These are phyloP conservation scores for Conringia planisiliqua DNA, from an alignment of 345 rosid species.

Conservation along the genomic window DNA sequence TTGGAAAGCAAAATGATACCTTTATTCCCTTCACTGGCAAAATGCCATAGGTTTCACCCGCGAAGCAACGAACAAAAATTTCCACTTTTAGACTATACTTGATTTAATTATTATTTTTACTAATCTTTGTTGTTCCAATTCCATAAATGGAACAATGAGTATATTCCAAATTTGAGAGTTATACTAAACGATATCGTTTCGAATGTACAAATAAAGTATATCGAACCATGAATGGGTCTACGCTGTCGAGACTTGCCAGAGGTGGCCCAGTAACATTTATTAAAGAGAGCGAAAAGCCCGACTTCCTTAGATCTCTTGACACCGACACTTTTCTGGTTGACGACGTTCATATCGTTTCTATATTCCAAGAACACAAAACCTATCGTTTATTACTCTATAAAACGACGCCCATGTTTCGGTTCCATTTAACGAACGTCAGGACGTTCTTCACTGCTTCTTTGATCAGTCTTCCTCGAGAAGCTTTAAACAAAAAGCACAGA, in stretches of 20 bases:
- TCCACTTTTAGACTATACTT: neutral
- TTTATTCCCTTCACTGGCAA: neutral
- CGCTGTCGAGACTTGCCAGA: neutral
- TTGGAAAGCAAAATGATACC: conserved; percentile 4
- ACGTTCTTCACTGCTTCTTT: neutral
- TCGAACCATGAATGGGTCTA: conserved; percentile 15
- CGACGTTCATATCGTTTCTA: neutral
- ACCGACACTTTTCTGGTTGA: conserved; percentile 20
- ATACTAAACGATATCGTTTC: neutral
- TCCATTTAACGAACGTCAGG: neutral
- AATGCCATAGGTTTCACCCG: neutral
- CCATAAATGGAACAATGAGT: neutral
- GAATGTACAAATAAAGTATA: neutral
- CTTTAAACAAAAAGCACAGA: neutral
- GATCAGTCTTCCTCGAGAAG: conserved; percentile 30
- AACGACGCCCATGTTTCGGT: neutral
- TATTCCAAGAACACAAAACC: neutral
- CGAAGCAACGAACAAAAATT: conserved; percentile 31
- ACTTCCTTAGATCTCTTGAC: neutral
- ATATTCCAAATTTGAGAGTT: neutral
- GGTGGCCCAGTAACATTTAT: conserved; percentile 21
- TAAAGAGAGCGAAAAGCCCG: conserved; percentile 26
- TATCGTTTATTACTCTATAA: neutral
- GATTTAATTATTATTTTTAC: neutral
- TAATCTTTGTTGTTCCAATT: neutral